Conservation (phyloP, 2,329 filamentous ascomycete species). For the Hypomyces rosellus region DNA sequence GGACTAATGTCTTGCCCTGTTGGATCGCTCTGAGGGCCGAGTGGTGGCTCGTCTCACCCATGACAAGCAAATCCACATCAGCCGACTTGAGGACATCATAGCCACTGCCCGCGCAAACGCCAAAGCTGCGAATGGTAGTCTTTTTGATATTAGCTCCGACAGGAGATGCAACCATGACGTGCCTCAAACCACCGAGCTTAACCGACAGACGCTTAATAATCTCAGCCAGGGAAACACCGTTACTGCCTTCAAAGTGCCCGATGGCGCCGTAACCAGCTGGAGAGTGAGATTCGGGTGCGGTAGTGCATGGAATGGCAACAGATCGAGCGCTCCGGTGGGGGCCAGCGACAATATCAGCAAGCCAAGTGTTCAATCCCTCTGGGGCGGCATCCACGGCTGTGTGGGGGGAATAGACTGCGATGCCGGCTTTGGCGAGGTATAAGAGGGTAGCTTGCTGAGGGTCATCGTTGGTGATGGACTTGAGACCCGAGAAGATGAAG, state of each 20-base stretch:
- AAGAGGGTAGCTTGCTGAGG: conserved; percentile 83
- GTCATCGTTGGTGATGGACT: conserved; percentile 77
- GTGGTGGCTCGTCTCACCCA: conserved; percentile 90
- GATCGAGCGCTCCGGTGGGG: conserved; percentile 31
- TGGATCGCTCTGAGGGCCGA: conserved; percentile 83
- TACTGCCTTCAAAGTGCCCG: conserved; percentile 32
- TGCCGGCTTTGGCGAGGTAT: conserved; percentile 73
- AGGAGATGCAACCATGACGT: conserved; percentile 44
- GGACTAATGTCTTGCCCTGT: conserved; percentile 73
- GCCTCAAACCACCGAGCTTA: conserved; percentile 57
- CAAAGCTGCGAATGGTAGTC: conserved; percentile 58
- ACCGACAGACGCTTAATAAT: conserved; percentile 53
- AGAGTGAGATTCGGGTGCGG: conserved; percentile 37
- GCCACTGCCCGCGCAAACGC: conserved; percentile 86
- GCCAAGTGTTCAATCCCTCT: conserved; percentile 86
- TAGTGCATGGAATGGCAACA: conserved; percentile 39
- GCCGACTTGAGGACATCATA: conserved; percentile 65
- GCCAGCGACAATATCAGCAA: conserved; percentile 75
- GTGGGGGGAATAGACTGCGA: conserved; percentile 94
- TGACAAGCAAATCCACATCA: conserved; percentile 76
- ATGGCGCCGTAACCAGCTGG: conserved; percentile 48
- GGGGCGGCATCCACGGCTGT: conserved; percentile 87
- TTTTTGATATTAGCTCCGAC: conserved; percentile 39
- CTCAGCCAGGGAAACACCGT: conserved; percentile 32
- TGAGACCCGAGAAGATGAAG: conserved; percentile 91